Base-by-base conservation (phyloP, 139 green algal species). In the Closterium sp. region DNA sequence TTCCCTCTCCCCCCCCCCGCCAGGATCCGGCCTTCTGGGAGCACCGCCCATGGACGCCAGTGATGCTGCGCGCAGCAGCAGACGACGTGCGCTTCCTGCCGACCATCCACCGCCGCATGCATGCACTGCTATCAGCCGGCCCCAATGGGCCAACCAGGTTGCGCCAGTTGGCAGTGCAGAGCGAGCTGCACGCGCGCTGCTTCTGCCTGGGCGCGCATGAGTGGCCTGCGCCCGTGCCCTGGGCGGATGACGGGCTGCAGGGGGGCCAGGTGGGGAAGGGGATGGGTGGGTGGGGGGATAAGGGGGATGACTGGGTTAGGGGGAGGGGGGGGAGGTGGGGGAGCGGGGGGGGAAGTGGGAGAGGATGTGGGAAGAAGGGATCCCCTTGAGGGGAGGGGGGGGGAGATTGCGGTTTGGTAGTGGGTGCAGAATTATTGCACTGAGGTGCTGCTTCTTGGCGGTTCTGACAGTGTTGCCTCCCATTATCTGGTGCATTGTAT, bases 1-100 rank as follows among this genome's bases (percentile, higher is more conserved):
- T 33, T 12, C 76, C n/a, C 69, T 33, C 81, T 12, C 81, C 81
- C n/a, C 3, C n/a, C 81, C 81, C 6, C 76, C 76, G 9, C 76
- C 87, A 90, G 87, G 87, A 90, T 23, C 69, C 69, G 21, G 36
- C 43, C 33, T 90, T 90, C 35, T 90, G 87, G 87, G 36, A 84
- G 34, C 87, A 90, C 33, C 43, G 87, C 33, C 87, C 87, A 16
- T 90, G 87, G 87, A 90, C 87, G 81, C 3, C 33, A 34, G 64
- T 90, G 36, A 90, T 90, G 87, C 31, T 84, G 87, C 32, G 87
- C n/a, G 87, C 81, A 4, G 87, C 87, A 87, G 87, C 87, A 6
- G 87, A 90, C 81, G 87, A 90, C 81, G 87, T 90, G 87, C 87
- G 87, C 4, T 85, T 86, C 35, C 35, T 90, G 23, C 81, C 33